Conservation (phyloP, 805 yeast genomes). For the Starmerella vitae region DNA sequence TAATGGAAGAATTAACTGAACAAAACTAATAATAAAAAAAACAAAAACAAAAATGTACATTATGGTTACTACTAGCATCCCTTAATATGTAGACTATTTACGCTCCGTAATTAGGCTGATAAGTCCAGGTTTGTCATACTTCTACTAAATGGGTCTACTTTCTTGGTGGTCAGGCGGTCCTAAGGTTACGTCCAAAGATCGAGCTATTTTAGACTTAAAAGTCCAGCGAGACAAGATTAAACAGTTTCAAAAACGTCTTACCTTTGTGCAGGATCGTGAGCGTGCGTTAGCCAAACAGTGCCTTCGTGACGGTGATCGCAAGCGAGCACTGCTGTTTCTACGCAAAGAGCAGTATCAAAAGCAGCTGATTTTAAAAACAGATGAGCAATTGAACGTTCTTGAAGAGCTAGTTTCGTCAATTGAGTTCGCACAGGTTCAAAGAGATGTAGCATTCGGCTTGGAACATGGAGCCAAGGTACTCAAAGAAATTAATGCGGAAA, state of each 20-base stretch:
- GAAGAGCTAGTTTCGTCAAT: slow-evolving; percentile 53
- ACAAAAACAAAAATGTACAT: too few relatives aligned
- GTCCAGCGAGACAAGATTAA: slow-evolving; percentile 74
- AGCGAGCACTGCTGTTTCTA: slow-evolving; percentile 54
- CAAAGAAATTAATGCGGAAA: slow-evolving; percentile 60
- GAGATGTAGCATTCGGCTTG: slow-evolving; percentile 68
- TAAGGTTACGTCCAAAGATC: slow-evolving; percentile 69
- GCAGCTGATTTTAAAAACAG: slow-evolving; percentile 52
- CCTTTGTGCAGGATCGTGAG: slow-evolving; percentile 47
- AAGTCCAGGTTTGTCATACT: too few relatives aligned
- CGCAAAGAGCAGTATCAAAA: slow-evolving; percentile 74
- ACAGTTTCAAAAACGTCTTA: slow-evolving; percentile 53
- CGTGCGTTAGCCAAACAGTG: slow-evolving; percentile 44
- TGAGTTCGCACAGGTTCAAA: slow-evolving; percentile 80
- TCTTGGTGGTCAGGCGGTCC: slow-evolving; percentile 11
- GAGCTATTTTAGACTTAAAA: slow-evolving; percentile 74
- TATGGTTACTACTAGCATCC: too few relatives aligned
- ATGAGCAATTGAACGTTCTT: slow-evolving; percentile 61
- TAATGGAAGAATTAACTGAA: too few relatives aligned
- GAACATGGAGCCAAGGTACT: slow-evolving; percentile 69
- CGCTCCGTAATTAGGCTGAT: too few relatives aligned
- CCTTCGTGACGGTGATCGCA: slow-evolving; percentile 39
- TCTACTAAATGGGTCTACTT: slow-evolving; percentile 19
- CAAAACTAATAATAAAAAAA: too few relatives aligned
- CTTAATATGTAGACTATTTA: too few relatives aligned